Evolutionary conservation across 805 yeast species (phyloP).

Genomic region (Myxozyma nipponensis): DNA sequence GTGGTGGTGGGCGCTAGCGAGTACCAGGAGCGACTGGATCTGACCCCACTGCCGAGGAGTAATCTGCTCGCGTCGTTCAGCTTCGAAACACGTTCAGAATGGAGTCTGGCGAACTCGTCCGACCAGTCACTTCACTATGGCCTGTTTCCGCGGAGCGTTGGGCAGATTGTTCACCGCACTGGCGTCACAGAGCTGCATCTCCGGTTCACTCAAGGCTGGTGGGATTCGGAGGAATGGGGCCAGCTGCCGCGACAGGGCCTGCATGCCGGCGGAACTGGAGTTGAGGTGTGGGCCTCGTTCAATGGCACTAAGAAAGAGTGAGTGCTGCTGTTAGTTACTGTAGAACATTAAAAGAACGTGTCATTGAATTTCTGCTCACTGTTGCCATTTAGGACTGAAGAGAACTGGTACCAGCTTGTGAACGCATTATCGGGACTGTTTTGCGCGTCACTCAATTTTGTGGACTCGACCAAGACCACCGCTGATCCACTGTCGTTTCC

Average conservation of each 20-base stretch:
- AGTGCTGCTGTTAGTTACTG: neutral
- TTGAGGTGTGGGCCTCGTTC: conserved; percentile 78
- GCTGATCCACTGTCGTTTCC: conserved; percentile 44
- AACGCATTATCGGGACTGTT: conserved; percentile 83
- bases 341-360: no score
- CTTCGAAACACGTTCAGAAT: conserved; percentile 60
- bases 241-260: conserved; percentile 66
- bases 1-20: neutral
- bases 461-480: conserved; percentile 75
- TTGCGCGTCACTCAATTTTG: conserved; percentile 90
- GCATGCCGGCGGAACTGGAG: conserved; percentile 88
- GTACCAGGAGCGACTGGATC: conserved; percentile 57
- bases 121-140: conserved; percentile 47
- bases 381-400: conserved; percentile 37
- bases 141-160: conserved; percentile 75
- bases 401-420: conserved; percentile 62
- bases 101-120: conserved; percentile 21
- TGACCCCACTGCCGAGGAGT: conserved; percentile 73
- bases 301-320: neutral
- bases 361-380: neutral
- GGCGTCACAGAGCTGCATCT: conserved; percentile 72
- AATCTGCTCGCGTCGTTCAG: conserved; percentile 65
- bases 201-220: conserved; percentile 90
- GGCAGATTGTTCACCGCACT: conserved; percentile 66
- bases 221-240: conserved; percentile 91